These are phyloP conservation scores for Beta lomatogona DNA, from an alignment of 179 eudicot genomes.

Conservation along the genomic window DNA sequence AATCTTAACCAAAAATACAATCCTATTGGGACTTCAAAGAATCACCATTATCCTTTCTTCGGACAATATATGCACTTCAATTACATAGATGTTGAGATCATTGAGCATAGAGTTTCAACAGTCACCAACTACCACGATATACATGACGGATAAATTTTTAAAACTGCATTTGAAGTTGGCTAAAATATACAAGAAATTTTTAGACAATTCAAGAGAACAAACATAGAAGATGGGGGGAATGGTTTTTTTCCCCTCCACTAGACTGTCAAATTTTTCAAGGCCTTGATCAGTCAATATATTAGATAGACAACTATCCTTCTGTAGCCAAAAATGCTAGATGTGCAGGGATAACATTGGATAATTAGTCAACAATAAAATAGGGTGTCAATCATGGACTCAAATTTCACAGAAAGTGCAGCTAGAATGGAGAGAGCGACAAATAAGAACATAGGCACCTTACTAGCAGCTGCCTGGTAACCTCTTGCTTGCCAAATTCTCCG, in stretches of 20 bases:
- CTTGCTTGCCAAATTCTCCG: slow-evolving; percentile 94
- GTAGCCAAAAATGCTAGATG: neutral
- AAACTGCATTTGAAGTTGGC: neutral
- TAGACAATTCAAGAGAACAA: neutral
- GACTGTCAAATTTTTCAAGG: neutral
- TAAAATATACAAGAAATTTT: neutral
- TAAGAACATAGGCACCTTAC: slow-evolving; percentile 57
- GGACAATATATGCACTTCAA: neutral
- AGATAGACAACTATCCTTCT: neutral
- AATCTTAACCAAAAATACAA: neutral
- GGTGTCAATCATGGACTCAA: neutral
- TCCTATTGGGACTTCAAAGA: neutral
- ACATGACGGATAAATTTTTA: neutral
- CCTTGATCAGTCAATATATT: neutral
- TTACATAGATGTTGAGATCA: neutral
- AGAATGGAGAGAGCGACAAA: slow-evolving; percentile 8
- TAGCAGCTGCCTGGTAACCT: slow-evolving; percentile 78
- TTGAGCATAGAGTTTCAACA: neutral
- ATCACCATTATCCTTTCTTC: neutral
- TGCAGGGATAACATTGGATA: neutral
- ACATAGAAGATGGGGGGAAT: neutral
- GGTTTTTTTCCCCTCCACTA: neutral
- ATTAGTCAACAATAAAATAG: neutral
- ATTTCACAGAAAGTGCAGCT: slow-evolving; percentile 12
- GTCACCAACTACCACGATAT: neutral